A percentile compares a stretch with the other conserved stretches of the same genome.
These are phyloP conservation scores for Pyrenophora tritici-repentis DNA, from an alignment of 2,329 filamentous ascomycete species.

Conservation along the genomic window DNA sequence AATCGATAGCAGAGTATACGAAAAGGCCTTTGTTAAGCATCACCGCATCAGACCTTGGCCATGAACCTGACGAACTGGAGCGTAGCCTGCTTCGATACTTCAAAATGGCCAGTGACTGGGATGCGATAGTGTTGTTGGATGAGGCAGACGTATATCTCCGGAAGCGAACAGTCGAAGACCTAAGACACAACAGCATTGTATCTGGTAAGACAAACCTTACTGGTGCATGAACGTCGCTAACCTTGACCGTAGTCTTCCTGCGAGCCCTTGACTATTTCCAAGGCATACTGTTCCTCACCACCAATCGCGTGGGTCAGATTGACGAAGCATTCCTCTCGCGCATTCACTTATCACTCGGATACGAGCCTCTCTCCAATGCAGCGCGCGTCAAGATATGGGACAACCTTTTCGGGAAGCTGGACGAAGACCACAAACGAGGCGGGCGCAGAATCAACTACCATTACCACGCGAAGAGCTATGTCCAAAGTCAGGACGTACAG, in stretches of 20 bases:
- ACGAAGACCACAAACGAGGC: neutral
- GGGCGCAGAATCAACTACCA: neutral
- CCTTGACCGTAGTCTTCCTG: conserved; percentile 28
- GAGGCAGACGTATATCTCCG: conserved; percentile 67
- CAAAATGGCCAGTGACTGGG: neutral
- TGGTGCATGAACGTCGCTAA: neutral
- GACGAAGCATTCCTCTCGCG: conserved; percentile 36
- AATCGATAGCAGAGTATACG: neutral
- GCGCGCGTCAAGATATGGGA: neutral
- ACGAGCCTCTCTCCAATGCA: neutral
- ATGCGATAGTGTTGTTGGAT: conserved; percentile 55
- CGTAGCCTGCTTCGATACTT: neutral
- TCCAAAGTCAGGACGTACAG: neutral
- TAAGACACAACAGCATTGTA: conserved; percentile 45
- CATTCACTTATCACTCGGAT: conserved; percentile 22
- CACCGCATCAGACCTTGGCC: neutral
- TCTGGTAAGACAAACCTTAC: conserved; percentile 14
- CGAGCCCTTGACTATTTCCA: conserved; percentile 37
- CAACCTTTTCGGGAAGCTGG: neutral
- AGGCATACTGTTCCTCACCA: conserved; percentile 42
- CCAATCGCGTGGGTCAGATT: conserved; percentile 36
- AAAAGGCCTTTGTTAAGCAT: neutral
- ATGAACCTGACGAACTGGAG: neutral
- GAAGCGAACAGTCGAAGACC: conserved; percentile 46
- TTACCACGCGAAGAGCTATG: neutral